Evolutionary conservation across 495 filamentous ascomycete species (phyloP).

Genomic region (Xanthoparmelia taractica): DNA sequence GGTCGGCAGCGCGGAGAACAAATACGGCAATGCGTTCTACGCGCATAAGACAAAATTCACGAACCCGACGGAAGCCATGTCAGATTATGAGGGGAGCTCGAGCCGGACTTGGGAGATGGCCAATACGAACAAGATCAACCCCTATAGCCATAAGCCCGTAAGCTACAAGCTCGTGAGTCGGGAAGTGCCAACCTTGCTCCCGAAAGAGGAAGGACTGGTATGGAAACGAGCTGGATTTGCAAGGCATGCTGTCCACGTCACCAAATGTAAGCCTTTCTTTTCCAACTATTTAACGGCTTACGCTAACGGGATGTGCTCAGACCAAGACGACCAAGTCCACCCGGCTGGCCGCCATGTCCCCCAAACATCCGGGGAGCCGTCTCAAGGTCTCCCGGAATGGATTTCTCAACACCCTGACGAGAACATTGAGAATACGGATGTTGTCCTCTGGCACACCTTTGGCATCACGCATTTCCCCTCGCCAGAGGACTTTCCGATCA

Average conservation of each 20-base stretch:
- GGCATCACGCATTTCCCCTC: slow-evolving; percentile 87
- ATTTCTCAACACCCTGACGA: slow-evolving; percentile 58
- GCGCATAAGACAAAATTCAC: slow-evolving; percentile 77
- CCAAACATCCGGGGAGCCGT: slow-evolving; percentile 81
- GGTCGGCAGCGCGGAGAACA: slow-evolving; percentile 75
- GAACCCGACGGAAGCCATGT: slow-evolving; percentile 62
- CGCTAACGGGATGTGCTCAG: slow-evolving; percentile 34
- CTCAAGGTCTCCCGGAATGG: slow-evolving; percentile 73
- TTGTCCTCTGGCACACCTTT: slow-evolving; percentile 96
- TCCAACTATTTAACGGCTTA: neutral
- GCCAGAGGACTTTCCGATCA: slow-evolving; percentile 90
- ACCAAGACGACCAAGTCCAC: slow-evolving; percentile 78
- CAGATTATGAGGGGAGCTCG: slow-evolving; percentile 74
- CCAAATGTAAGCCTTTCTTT: slow-evolving; percentile 58
- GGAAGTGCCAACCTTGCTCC: slow-evolving; percentile 71
- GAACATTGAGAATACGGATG: slow-evolving; percentile 74
- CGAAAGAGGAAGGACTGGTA: slow-evolving; percentile 74
- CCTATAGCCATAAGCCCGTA: slow-evolving; percentile 78
- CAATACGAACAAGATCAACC: slow-evolving; percentile 76
- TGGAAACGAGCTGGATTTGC: slow-evolving; percentile 95
- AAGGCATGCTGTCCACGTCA: slow-evolving; percentile 84
- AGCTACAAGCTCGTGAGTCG: slow-evolving; percentile 87
- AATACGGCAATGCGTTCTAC: slow-evolving; percentile 90
- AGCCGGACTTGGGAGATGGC: slow-evolving; percentile 86
- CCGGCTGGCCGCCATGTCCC: slow-evolving; percentile 91